Conservation (phyloP, 106 monocot species). For the Dendrobium nobile region DNA sequence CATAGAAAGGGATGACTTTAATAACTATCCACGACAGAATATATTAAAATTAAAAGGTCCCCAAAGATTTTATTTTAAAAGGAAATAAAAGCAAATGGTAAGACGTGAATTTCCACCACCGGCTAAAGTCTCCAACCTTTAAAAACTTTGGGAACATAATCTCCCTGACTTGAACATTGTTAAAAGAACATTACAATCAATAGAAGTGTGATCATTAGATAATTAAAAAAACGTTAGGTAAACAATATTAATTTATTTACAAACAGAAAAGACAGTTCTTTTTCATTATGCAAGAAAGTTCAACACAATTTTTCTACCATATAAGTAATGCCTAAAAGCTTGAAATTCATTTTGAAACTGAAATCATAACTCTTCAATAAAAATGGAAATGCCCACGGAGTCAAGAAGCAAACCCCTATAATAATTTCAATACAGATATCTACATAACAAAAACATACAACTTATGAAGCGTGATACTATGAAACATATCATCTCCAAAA, state of each 20-base stretch:
- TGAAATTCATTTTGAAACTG: neutral
- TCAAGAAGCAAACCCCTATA: neutral
- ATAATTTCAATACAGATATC: neutral
- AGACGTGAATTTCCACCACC: neutral
- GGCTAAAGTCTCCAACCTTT: neutral
- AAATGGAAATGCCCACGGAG: neutral
- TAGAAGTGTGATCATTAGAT: neutral
- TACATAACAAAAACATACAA: neutral
- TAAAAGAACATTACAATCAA: neutral
- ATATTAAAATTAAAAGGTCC: neutral
- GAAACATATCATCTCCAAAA: neutral
- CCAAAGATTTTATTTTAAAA: neutral
- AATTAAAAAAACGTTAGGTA: neutral
- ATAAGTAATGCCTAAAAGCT: neutral
- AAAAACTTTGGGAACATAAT: neutral
- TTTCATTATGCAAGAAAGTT: too few species aligned
- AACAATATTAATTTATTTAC: neutral
- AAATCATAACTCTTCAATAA: neutral
- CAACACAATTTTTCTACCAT: neutral
- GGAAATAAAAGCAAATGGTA: neutral
- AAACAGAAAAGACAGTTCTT: too few species aligned
- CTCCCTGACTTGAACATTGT: neutral
- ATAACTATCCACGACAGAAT: neutral
- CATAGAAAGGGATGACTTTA: neutral
- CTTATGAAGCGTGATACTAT: neutral